These are phyloP conservation scores for Sugiyamaella mastotermitis DNA, from an alignment of 805 yeast species.

Conservation along the genomic window DNA sequence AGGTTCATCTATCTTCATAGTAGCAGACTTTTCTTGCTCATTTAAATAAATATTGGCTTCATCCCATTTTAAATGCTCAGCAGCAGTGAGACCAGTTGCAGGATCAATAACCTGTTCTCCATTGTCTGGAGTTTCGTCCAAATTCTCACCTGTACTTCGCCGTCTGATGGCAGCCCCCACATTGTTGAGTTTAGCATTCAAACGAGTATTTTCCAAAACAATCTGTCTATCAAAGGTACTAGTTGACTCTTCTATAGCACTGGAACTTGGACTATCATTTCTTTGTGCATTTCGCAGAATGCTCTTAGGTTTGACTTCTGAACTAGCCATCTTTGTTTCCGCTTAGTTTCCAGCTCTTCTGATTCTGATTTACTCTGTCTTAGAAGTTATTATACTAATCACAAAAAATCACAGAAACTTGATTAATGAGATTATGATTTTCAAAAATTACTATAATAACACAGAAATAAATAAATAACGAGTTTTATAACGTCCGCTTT, in stretches of 20 bases:
- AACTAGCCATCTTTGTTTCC: too few relatives aligned
- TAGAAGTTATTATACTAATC: too few relatives aligned
- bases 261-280: background rate
- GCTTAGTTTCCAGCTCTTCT: too few relatives aligned
- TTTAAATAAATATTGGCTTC: constrained; percentile 67
- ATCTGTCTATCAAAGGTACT: constrained; percentile 44
- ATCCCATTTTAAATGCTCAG: constrained; percentile 69
- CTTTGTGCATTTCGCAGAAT: constrained; percentile 23
- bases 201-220: constrained; percentile 72
- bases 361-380: too few relatives aligned
- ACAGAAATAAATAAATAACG: too few relatives aligned
- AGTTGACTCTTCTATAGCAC: background rate
- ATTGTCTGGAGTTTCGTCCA: constrained; percentile 11
- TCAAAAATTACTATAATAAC: too few relatives aligned
- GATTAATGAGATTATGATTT: too few relatives aligned
- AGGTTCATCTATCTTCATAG: constrained; percentile 88
- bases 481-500: too few relatives aligned
- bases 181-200: constrained; percentile 48
- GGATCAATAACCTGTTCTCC: constrained; percentile 18
- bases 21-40: constrained; percentile 66
- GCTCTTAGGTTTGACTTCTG: constrained; percentile 8
- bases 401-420: too few relatives aligned
- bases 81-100: constrained; percentile 23
- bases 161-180: constrained; percentile 18
- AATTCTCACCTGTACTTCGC: constrained; percentile 9